phyloP scores from a whole-genome alignment of 2,329 filamentous ascomycete genomes.

The Monosporascus cannonballus region DNA sequence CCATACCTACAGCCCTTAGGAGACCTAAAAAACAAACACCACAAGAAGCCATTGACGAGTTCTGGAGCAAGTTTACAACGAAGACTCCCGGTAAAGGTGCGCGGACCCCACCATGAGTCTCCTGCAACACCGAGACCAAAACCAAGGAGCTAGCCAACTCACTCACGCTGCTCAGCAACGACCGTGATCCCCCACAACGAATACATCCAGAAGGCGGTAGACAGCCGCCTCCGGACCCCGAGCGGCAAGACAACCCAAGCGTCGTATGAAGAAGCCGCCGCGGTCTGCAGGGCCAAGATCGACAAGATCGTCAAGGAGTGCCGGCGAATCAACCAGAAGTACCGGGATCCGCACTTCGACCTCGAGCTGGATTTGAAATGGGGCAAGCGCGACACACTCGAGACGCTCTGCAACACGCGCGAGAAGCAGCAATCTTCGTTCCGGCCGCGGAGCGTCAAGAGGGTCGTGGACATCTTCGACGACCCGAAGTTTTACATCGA shows the following conservation, averaged over 20 bases:
- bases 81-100: conserved; percentile 64
- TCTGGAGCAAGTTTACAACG: conserved; percentile 67
- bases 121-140: too few relatives aligned
- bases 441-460: conserved; percentile 53
- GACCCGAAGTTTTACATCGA: conserved; percentile 72
- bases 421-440: conserved; percentile 23
- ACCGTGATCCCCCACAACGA: conserved; percentile 64
- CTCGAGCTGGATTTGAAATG: conserved; percentile 70
- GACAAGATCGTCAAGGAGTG: conserved; percentile 60
- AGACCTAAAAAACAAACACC: conserved; percentile 50
- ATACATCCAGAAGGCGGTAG: conserved; percentile 55
- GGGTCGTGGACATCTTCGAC: conserved; percentile 71
- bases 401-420: conserved; percentile 34
- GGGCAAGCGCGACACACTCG: conserved; percentile 43
- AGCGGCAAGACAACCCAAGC: conserved; percentile 47
- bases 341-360: conserved; percentile 81
- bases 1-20: conserved; percentile 11
- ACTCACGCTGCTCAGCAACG: conserved; percentile 42
- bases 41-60: conserved; percentile 63
- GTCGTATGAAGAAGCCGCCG: conserved; percentile 67
- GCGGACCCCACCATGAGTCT: not conserved
- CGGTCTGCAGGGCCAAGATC: conserved; percentile 61
- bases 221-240: conserved; percentile 44
- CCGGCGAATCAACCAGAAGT: conserved; percentile 74
- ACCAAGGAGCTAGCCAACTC: not conserved